Conservation (phyloP, 192 early-diverging fungal species). For the Globomyces pollinis-pini region DNA sequence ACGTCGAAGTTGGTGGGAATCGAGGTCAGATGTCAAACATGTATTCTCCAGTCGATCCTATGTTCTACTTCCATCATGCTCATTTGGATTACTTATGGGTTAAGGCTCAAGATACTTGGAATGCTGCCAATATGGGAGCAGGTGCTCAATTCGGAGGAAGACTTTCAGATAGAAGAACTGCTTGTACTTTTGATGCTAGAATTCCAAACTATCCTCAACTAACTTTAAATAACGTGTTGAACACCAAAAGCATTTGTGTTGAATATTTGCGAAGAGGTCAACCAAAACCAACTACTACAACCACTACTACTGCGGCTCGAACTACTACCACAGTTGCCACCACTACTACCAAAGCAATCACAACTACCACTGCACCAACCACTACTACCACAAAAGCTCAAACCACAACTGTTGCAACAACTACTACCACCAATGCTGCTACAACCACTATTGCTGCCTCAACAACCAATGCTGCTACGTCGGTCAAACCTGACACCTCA, state of each 20-base stretch:
- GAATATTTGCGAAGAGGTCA: neutral
- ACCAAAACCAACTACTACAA: neutral
- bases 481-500: neutral
- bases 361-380: neutral
- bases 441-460: neutral
- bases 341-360: neutral
- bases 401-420: neutral
- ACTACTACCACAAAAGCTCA: neutral
- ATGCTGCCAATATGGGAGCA: neutral
- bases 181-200: neutral
- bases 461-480: neutral
- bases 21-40: neutral
- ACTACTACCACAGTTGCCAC: neutral
- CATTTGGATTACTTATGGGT: conserved; percentile 11
- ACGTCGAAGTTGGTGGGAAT: neutral
- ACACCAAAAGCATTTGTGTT: neutral
- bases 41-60: conserved; percentile 16
- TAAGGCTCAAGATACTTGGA: neutral
- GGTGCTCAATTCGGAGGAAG: neutral
- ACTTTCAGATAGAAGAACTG: too few relatives aligned
- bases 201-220: neutral
- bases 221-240: neutral
- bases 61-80: conserved; percentile 21
- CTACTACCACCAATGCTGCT: neutral
- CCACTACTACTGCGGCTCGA: neutral